Evolutionary conservation across 441 rosid genomes (phyloP), one percentile per base, ranked within the genome.

Genomic region (Theobroma grandiflorum): DNA sequence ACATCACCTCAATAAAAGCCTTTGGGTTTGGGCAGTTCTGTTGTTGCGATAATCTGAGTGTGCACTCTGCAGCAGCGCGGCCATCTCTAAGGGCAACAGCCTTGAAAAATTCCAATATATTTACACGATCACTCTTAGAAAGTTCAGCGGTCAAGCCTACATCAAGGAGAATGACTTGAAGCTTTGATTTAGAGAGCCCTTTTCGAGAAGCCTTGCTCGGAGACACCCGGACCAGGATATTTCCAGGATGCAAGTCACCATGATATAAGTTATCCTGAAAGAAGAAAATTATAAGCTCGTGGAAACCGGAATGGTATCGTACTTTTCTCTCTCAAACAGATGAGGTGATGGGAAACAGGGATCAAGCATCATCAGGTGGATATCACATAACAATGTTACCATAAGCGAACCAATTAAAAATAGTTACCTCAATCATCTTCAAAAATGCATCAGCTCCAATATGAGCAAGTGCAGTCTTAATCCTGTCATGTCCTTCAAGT

Each of bases 221-320:
- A 74, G 92, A 31, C 85, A 91, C 86, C 81, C 98, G 94, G 72
- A 97, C 99, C 73, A 96, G 96, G 83, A 97, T 96, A 79, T 97
- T 97, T 69, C 99, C 99, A 74, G 99, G 99, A 90, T 97, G 99
- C 99, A 97, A 96, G 84, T 97, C 99, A 80, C 99, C 99, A 80
- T 97, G 99, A 79, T 94, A 94, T 86, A 97, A 97, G 89, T 97
- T 97, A 87, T 97, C 99, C 99, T 97, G 95, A 82, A 86, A 84
- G 20, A 82, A 76, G 42, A 80, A 85, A 42, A 63, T 10, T 74
- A 47, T 35, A 74, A 52, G 50, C 53, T 63, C 58, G 10, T 42
- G 40, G 71, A 72, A 52, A 31, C 53, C 61, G n/a, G 3, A 22
- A 55, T 58, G 12, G 33, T 20, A 53, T 45, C 53, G 64, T 16